phyloP scores from a whole-genome alignment of 2,329 filamentous ascomycete genomes.

The Fusarium tanahbumbuense region DNA sequence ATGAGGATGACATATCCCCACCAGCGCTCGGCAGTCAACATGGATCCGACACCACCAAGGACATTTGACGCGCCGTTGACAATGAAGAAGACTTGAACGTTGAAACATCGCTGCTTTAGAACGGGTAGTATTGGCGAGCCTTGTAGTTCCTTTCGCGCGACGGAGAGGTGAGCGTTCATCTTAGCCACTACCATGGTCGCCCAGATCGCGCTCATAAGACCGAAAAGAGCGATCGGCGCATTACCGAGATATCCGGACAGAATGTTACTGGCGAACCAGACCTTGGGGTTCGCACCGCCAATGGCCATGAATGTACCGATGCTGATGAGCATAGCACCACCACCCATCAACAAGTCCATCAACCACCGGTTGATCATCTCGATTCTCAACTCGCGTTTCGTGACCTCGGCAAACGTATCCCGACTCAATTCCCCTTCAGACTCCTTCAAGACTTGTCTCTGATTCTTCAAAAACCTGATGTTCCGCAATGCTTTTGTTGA shows the following conservation, averaged over 20 bases:
- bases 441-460: constrained; percentile 51
- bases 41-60: constrained; percentile 60
- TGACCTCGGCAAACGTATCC: constrained; percentile 57
- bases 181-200: constrained; percentile 56
- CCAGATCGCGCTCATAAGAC: constrained; percentile 62
- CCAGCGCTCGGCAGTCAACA: constrained; percentile 63
- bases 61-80: constrained; percentile 60
- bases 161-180: constrained; percentile 53
- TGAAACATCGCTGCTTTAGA: constrained; percentile 54
- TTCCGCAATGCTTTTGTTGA: constrained; percentile 58
- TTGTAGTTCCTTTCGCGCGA: constrained; percentile 43
- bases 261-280: constrained; percentile 62
- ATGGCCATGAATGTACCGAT: constrained; percentile 66
- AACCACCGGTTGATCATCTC: constrained; percentile 62
- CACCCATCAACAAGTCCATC: constrained; percentile 64
- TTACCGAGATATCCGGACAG: constrained; percentile 68
- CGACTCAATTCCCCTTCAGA: constrained; percentile 43
- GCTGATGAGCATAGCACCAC: constrained; percentile 62
- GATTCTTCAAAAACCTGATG: constrained; percentile 56
- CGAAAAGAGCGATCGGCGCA: constrained; percentile 60
- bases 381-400: constrained; percentile 61
- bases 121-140: constrained; percentile 43
- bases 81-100: constrained; percentile 54
- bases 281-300: constrained; percentile 55
- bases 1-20: constrained; percentile 64